phyloP scores from a whole-genome alignment of 768 basidiomycete genomes.

The Leccinum rimulosum region DNA sequence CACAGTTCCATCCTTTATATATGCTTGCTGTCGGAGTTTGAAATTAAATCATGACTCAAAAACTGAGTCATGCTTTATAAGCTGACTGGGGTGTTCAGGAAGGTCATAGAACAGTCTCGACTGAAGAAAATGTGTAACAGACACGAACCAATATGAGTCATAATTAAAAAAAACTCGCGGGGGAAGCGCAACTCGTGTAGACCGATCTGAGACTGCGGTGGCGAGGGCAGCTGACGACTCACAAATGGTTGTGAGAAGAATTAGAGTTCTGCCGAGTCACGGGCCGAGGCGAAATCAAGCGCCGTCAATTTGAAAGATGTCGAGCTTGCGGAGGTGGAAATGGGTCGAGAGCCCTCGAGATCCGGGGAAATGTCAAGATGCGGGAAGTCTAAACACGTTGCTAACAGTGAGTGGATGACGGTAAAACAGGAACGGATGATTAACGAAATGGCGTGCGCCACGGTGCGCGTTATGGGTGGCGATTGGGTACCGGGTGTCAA shows the following conservation, averaged over 20 bases:
- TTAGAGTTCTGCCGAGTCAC: slow-evolving; percentile 15
- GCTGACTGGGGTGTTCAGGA: no score
- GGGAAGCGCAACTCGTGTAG: neutral
- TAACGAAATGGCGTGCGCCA: neutral
- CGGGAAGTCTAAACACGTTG: slow-evolving; percentile 18
- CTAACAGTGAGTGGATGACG: neutral
- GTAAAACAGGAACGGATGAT: slow-evolving; percentile 7
- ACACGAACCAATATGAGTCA: neutral
- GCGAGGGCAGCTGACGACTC: neutral
- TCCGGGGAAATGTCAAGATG: neutral
- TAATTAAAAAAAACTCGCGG: neutral
- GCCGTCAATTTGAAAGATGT: slow-evolving; percentile 24
- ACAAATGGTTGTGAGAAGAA: slow-evolving; percentile 10
- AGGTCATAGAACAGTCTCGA: neutral
- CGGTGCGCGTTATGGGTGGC: slow-evolving; percentile 23
- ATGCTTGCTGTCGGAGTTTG: slow-evolving; percentile 10
- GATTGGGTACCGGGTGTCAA: slow-evolving; percentile 17
- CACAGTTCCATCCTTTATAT: slow-evolving; percentile 11
- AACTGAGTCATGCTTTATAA: no score
- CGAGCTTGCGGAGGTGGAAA: slow-evolving; percentile 10
- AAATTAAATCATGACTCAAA: no score
- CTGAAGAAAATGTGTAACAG: neutral
- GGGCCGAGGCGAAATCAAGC: neutral
- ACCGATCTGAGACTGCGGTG: neutral
- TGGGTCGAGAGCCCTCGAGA: neutral